Evolutionary conservation across 805 yeast species (phyloP).

Genomic region (Yarrowia porcina): DNA sequence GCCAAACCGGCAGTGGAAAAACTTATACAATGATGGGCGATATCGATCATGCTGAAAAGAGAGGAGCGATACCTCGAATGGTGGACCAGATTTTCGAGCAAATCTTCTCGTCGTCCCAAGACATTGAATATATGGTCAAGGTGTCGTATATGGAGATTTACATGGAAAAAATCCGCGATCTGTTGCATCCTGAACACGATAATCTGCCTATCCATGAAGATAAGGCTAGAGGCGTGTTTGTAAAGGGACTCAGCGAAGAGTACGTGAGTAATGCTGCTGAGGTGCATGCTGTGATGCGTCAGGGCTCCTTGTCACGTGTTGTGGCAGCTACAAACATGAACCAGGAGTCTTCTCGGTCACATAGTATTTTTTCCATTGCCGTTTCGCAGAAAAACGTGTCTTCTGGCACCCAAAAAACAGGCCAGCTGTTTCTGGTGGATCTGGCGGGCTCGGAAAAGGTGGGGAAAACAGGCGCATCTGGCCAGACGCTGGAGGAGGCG

Average conservation of each 20-base stretch:
- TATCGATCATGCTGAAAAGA: slow-evolving; percentile 35
- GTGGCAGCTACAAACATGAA: slow-evolving; percentile 67
- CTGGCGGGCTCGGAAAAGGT: slow-evolving; percentile 85
- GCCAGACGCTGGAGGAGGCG: slow-evolving; percentile 75
- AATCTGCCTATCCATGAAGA: slow-evolving; percentile 61
- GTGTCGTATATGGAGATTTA: slow-evolving; percentile 79
- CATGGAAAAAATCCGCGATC: slow-evolving; percentile 71
- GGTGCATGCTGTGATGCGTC: slow-evolving; percentile 53
- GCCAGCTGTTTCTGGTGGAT: slow-evolving; percentile 72
- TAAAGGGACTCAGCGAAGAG: slow-evolving; percentile 62
- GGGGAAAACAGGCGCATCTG: slow-evolving; percentile 72
- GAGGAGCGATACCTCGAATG: slow-evolving; percentile 72
- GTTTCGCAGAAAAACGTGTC: slow-evolving; percentile 57
- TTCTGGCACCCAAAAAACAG: slow-evolving; percentile 57
- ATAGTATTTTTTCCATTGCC: slow-evolving; percentile 69
- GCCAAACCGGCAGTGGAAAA: slow-evolving; percentile 77
- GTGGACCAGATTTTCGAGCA: slow-evolving; percentile 60
- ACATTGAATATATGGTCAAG: slow-evolving; percentile 61
- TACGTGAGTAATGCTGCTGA: slow-evolving; percentile 60
- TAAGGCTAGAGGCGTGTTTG: slow-evolving; percentile 61
- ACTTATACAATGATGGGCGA: slow-evolving; percentile 73
- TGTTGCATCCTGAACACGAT: slow-evolving; percentile 41
- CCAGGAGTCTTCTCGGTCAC: slow-evolving; percentile 71
- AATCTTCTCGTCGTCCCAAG: slow-evolving; percentile 47
- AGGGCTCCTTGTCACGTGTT: slow-evolving; percentile 56